A percentile compares a stretch with the other conserved stretches of the same genome.
Conservation (phyloP, 2,329 filamentous ascomycete genomes). For the Cercospora janseana region DNA sequence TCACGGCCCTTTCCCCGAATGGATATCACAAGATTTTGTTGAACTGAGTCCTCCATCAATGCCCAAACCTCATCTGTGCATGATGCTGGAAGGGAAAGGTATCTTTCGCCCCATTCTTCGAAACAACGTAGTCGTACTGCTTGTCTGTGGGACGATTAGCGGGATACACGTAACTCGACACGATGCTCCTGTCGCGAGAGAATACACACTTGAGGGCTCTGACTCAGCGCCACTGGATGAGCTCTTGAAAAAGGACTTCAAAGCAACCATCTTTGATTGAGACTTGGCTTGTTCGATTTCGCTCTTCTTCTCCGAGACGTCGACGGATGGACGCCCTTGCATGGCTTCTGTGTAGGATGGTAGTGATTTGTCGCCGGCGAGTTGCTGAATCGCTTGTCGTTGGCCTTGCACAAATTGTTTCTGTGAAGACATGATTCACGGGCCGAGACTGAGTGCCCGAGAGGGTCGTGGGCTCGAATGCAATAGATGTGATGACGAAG, state of each 20-base stretch:
- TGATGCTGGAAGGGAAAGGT: not conserved
- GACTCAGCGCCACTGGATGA: no score
- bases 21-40: no score
- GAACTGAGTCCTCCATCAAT: no score
- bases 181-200: not conserved
- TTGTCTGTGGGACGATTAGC: not conserved
- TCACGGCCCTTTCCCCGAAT: no score
- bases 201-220: not conserved
- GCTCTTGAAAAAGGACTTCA: conserved; percentile 7
- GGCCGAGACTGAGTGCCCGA: not conserved
- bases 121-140: not conserved
- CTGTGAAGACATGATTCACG: not conserved
- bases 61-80: conserved; percentile 3
- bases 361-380: conserved; percentile 4
- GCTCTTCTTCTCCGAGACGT: conserved; percentile 6
- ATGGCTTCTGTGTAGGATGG: conserved; percentile 13
- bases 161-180: not conserved
- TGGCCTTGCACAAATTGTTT: not conserved
- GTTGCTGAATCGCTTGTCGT: conserved; percentile 1
- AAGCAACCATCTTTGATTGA: conserved; percentile 2
- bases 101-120: not conserved
- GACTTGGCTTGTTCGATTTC: not conserved
- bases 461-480: no score
- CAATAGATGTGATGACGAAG: no score
- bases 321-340: conserved; percentile 7